phyloP scores from a whole-genome alignment of 768 basidiomycete species.

The Lactarius akahatsu region DNA sequence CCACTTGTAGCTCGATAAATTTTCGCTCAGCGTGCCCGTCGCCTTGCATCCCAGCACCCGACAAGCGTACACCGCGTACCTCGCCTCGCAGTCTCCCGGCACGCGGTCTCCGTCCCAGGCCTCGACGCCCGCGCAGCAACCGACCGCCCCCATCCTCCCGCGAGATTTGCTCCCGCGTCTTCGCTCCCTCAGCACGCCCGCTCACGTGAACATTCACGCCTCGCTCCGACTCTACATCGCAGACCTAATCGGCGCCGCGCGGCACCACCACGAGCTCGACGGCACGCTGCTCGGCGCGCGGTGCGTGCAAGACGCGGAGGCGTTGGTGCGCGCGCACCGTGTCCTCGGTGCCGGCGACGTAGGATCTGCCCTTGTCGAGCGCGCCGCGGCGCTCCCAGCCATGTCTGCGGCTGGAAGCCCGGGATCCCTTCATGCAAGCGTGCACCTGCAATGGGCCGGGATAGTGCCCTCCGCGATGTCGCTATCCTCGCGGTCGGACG shows the following conservation, averaged over 20 bases:
- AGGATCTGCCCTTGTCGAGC: constrained; percentile 55
- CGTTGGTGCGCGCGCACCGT: constrained; percentile 63
- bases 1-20: constrained; percentile 64
- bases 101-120: constrained; percentile 34
- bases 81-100: constrained; percentile 30
- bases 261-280: constrained; percentile 70
- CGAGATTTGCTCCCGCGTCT: constrained; percentile 34
- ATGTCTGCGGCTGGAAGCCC: constrained; percentile 16
- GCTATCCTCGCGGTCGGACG: constrained; percentile 3
- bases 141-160: constrained; percentile 31
- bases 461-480: neutral
- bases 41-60: constrained; percentile 38
- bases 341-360: constrained; percentile 62
- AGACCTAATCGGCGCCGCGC: constrained; percentile 71
- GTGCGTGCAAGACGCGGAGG: constrained; percentile 61
- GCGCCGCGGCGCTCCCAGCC: constrained; percentile 26
- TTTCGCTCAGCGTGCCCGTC: constrained; percentile 71
- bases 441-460: constrained; percentile 15
- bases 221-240: constrained; percentile 61
- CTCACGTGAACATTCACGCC: constrained; percentile 35
- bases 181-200: constrained; percentile 31
- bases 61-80: constrained; percentile 36
- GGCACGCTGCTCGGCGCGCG: constrained; percentile 62
- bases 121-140: constrained; percentile 19
- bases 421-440: constrained; percentile 7